Conservation (phyloP, 805 yeast species). For the Debaryomyces prosopidis region DNA sequence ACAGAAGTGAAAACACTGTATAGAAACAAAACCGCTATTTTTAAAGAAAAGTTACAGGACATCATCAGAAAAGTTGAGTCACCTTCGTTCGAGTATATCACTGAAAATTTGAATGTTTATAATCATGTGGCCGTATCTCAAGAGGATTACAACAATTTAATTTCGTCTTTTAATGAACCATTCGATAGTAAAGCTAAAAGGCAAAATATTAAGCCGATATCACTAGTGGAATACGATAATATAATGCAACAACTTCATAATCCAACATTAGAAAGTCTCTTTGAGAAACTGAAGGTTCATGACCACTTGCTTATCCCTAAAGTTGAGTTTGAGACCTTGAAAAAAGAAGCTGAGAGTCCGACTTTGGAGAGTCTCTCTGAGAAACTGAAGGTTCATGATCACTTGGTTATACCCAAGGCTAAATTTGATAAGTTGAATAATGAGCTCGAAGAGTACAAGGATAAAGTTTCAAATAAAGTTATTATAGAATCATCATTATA, state of each 20-base stretch:
- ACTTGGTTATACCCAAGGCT: conserved; percentile 15
- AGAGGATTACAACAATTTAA: conserved; percentile 4
- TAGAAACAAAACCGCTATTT: neutral
- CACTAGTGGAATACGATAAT: neutral
- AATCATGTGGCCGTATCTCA: conserved; percentile 13
- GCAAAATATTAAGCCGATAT: conserved; percentile 14
- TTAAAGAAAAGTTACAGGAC: neutral
- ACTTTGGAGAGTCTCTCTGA: conserved; percentile 12
- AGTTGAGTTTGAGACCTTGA: conserved; percentile 20
- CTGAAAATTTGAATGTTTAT: conserved; percentile 15
- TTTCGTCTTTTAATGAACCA: conserved; percentile 8
- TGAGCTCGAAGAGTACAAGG: conserved; percentile 5
- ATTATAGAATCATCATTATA: neutral
- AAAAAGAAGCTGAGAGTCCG: conserved; percentile 14
- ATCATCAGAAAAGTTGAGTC: conserved; percentile 7
- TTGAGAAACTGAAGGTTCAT: conserved; percentile 7
- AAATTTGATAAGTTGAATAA: conserved; percentile 14
- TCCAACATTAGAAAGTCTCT: conserved; percentile 6
- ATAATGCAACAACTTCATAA: neutral
- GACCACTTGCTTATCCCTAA: conserved; percentile 12
- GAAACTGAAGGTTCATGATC: conserved; percentile 17
- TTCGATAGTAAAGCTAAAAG: conserved; percentile 12
- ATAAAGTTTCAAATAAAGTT: neutral
- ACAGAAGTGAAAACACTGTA: neutral
- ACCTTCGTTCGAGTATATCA: conserved; percentile 33